phyloP scores from a whole-genome alignment of 768 basidiomycete genomes.

The Lyophyllum atratum region DNA sequence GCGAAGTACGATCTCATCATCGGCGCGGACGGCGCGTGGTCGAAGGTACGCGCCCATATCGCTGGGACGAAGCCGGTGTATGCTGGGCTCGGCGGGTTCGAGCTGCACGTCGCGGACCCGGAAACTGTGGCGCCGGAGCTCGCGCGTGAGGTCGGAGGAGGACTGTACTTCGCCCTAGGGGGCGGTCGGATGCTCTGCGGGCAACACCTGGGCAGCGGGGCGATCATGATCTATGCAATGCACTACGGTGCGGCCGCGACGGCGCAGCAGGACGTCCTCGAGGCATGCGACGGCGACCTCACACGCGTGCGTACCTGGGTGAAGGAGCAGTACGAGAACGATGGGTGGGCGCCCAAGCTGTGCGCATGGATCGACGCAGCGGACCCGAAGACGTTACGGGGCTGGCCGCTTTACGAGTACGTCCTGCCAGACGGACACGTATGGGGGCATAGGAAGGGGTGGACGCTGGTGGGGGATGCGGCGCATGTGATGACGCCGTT shows the following conservation, averaged over 20 bases:
- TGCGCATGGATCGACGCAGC: constrained; percentile 8
- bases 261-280: constrained; percentile 4
- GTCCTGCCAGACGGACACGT: constrained; percentile 14
- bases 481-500: constrained; percentile 28
- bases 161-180: constrained; percentile 22
- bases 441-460: constrained; percentile 12
- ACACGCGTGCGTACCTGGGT: not conserved
- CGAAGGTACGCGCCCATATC: constrained; percentile 34
- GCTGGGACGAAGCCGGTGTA: constrained; percentile 30
- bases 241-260: not conserved
- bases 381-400: constrained; percentile 8
- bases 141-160: constrained; percentile 27
- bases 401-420: constrained; percentile 17
- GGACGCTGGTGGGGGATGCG: constrained; percentile 25
- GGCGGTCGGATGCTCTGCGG: constrained; percentile 3
- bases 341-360: constrained; percentile 10
- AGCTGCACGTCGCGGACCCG: constrained; percentile 13
- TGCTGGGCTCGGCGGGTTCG: constrained; percentile 27
- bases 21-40: constrained; percentile 39
- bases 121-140: constrained; percentile 22
- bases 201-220: constrained; percentile 11
- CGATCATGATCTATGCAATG: constrained; percentile 14
- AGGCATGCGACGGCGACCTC: constrained; percentile 5
- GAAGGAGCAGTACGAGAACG: constrained; percentile 6
- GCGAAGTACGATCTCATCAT: constrained; percentile 24